Evolutionary conservation across 225 moss, liverwort and hornwort genomes (phyloP).

Genomic region (Thuidium tamariscinum): DNA sequence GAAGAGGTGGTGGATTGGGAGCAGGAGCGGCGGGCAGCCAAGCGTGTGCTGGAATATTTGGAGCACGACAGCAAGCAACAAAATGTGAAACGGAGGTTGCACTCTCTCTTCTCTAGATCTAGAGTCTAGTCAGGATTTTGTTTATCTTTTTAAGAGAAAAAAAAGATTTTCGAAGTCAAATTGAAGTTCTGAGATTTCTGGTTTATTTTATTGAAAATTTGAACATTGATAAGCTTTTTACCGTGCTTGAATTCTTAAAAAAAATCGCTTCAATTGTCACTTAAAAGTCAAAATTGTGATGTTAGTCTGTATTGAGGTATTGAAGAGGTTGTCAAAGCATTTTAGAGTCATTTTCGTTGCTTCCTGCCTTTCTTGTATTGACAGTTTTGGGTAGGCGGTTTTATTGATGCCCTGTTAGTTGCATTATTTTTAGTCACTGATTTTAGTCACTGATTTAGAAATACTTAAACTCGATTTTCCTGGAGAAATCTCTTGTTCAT

Average conservation of each 20-base stretch:
- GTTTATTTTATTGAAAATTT: too few relatives aligned
- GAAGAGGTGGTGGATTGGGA: conserved; percentile 26
- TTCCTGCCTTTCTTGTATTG: neutral
- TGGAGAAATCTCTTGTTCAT: neutral
- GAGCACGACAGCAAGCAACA: conserved; percentile 17
- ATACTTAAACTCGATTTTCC: neutral
- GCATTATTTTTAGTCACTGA: neutral
- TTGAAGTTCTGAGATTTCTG: neutral
- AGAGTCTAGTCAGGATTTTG: neutral
- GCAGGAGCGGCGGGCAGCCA: conserved; percentile 32
- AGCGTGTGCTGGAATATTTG: conserved; percentile 32
- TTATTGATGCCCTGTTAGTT: neutral
- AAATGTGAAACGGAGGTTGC: conserved; percentile 17
- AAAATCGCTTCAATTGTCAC: neutral
- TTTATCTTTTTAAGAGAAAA: neutral
- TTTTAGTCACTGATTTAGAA: neutral
- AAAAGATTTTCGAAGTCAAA: neutral
- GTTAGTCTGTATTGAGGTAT: neutral
- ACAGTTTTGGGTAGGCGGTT: neutral
- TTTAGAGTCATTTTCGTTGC: neutral
- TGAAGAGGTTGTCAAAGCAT: neutral
- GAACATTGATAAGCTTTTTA: neutral
- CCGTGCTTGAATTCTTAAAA: neutral
- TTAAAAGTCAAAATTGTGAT: neutral
- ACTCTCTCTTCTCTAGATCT: neutral